Percentiles rank a stretch among this genome's conserved stretches.
Evolutionary conservation across 78 protist species (phyloP).

Genomic region (Ministeria vibrans): DNA sequence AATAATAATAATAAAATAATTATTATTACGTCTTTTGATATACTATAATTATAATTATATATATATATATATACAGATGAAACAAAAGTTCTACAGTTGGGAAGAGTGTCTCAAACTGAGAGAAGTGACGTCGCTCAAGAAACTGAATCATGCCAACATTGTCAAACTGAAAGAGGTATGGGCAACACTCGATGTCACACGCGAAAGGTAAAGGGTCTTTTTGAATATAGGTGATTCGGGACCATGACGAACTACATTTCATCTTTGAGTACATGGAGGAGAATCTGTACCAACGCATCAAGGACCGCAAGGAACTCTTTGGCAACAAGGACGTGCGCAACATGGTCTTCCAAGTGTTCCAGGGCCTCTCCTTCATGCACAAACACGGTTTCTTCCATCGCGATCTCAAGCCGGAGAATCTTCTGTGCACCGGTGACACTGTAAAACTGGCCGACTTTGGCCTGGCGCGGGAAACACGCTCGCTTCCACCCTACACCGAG

Average conservation of each 20-base stretch:
- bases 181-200: too few species aligned
- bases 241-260: slow-evolving; percentile 79
- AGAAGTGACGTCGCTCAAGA: slow-evolving; percentile 79
- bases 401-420: slow-evolving; percentile 95
- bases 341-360: slow-evolving; percentile 76
- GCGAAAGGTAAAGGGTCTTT: too few species aligned
- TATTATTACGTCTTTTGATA: too few species aligned
- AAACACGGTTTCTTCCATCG: slow-evolving; percentile 77
- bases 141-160: slow-evolving; percentile 90
- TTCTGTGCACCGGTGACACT: slow-evolving; percentile 55
- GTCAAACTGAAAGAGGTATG: slow-evolving; percentile 88
- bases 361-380: slow-evolving; percentile 85
- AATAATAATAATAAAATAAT: too few species aligned
- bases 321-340: slow-evolving; percentile 59
- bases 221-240: slow-evolving; percentile 91
- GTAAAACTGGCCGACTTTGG: slow-evolving; percentile 97
- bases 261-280: slow-evolving; percentile 90
- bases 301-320: slow-evolving; percentile 55
- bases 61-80: too few species aligned
- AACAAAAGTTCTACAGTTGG: slow-evolving; percentile 81
- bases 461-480: slow-evolving; percentile 84
- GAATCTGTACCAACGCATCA: slow-evolving; percentile 72
- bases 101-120: slow-evolving; percentile 79
- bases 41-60: too few species aligned
- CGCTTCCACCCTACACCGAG: slow-evolving; percentile 92